Conservation (phyloP, 768 basidiomycete genomes). For the Boletus fagicola region DNA sequence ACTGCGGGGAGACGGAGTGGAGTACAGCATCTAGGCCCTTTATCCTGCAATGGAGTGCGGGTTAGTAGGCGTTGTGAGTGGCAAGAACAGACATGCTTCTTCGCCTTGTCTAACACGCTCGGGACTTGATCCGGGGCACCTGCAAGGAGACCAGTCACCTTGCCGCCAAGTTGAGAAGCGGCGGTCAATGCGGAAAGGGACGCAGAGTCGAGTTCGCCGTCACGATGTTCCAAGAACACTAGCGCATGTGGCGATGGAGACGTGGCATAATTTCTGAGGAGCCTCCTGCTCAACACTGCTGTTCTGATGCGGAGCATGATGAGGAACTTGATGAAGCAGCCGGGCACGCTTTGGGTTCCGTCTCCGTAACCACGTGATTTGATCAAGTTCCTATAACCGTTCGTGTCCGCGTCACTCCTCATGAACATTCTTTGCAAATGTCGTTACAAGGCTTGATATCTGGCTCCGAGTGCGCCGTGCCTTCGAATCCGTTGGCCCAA, state of each 20-base stretch:
- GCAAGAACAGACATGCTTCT: slow-evolving; percentile 55
- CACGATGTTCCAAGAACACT: slow-evolving; percentile 86
- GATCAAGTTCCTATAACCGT: background rate
- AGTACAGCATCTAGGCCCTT: slow-evolving; percentile 66
- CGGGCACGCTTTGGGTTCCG: background rate
- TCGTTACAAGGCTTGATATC: slow-evolving; percentile 79
- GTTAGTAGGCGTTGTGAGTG: slow-evolving; percentile 9
- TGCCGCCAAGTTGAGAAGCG: slow-evolving; percentile 79
- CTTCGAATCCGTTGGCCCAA: slow-evolving; percentile 83
- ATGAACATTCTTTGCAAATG: slow-evolving; percentile 38
- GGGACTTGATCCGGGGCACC: slow-evolving; percentile 69
- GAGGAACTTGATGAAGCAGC: background rate
- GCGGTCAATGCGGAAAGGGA: slow-evolving; percentile 92
- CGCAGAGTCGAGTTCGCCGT: slow-evolving; percentile 77
- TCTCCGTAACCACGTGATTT: slow-evolving; percentile 21
- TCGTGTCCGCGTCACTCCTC: background rate
- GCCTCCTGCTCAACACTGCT: slow-evolving; percentile 32
- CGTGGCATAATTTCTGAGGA: slow-evolving; percentile 51
- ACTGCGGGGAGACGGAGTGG: slow-evolving; percentile 68
- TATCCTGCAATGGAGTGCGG: slow-evolving; percentile 42
- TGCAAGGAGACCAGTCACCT: slow-evolving; percentile 76
- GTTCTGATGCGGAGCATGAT: slow-evolving; percentile 24
- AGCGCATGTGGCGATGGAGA: slow-evolving; percentile 67
- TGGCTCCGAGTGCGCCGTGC: slow-evolving; percentile 84
- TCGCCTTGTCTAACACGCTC: slow-evolving; percentile 66